Evolutionary conservation across 106 monocot genomes (phyloP), one percentile per base, ranked within the genome.

Genomic region (Posidonia australis): DNA sequence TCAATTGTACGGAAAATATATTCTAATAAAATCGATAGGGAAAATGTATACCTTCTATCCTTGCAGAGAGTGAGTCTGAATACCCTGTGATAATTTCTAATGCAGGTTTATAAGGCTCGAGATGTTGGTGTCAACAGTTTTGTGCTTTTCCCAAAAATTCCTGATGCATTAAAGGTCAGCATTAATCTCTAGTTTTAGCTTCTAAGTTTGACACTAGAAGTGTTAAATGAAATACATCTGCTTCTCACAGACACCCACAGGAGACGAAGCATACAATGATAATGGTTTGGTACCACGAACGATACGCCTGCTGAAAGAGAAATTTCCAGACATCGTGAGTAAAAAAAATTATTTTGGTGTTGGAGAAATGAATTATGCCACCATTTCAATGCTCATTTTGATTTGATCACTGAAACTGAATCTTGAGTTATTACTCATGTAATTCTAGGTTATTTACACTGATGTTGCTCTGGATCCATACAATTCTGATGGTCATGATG

Each of bases 401-500:
- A 29, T 17, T 58, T 58, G 26, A 22, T 58, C 22, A 14, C 11
- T 28, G 29, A 18, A 12, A 30, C 25, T 45, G 60, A 13, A 18
- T 59, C 21, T 60, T 13, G 4, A 20, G 58, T 52, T 59, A 11
- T 32, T 26, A 46, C 41, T 23, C 14, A 53, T 17, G 13, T 13
- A 4, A 63, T 24, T 70, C 20, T 66, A 98, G 96, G 90, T 85
- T 32, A 90, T 98, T 63, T 98, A 90, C 75, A 90, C 96, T 58
- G 96, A 98, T 80, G 96, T 98, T 72, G 96, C 96, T 30, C 72
- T 98, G 77, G 96, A 98, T 83, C 96, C 96, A 45, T 98, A 98
- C 74, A 84, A 84, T 22, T 98, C 96, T 27, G 96, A 98, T 75
- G 96, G 96, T 44, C 96, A 98, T 70, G 96, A 98, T 83, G 96